Evolutionary conservation across 331 rosid species (phyloP), one percentile per base, ranked within the genome.

Genomic region (Saraca asoca): DNA sequence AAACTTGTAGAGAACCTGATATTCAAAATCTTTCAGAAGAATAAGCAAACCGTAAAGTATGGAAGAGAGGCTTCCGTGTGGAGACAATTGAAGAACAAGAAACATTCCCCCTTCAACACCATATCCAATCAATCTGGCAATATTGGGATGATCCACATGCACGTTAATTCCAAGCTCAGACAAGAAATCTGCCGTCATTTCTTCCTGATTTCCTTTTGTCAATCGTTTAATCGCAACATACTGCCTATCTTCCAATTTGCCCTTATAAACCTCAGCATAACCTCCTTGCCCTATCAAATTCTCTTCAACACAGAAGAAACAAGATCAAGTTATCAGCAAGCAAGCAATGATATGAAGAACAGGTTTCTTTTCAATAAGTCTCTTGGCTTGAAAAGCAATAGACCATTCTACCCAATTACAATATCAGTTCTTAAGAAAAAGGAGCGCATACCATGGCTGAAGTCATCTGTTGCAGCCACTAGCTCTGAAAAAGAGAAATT

Each of bases 41-140:
- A 51, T 14, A 20, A 65, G 71, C 77, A 70, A 76, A 90, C 99
- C 99, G 31, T 94, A 90, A 58, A 94, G 96, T 66, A 94, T 75
- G 53, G 96, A 87, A 20, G 97, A 74, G 12, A 94, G 76, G 81
- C 96, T 88, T 44, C 99, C 99, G 69, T 85, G 95, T 61, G 97
- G 97, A 79, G 99, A 94, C 73, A 94, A 70, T 46, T 90, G 87
- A 78, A 94, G 99, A 74, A 88, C 95, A 75, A 94, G 95, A 72
- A 90, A 95, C 97, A 94, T 90, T 82, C 99, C 99, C 38, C 97
- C 99, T 77, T 94, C 99, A 74, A 90, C 92, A 51, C 97, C 99
- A 71, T 90, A 94, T 12, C 99, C 99, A 70, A 90, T 90, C 77
- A 94, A 78, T 62, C 82, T 90, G 31, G 97, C 99, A 38, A 94